Evolutionary conservation across 2,329 filamentous ascomycete species (phyloP).

Genomic region (Thielaviopsis punctulata): DNA sequence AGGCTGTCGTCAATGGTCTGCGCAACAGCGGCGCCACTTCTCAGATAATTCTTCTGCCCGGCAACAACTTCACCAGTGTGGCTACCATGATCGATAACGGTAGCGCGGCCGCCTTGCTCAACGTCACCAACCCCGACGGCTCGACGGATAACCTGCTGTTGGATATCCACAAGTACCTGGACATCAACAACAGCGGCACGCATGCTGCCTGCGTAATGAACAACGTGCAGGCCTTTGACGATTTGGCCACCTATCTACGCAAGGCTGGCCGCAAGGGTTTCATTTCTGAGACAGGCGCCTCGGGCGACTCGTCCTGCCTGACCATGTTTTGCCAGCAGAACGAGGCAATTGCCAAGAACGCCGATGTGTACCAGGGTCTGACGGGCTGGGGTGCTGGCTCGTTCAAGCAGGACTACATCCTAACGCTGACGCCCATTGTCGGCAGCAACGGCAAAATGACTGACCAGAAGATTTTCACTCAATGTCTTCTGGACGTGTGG

Average conservation of each 20-base stretch:
- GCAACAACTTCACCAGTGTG: slow-evolving; percentile 39
- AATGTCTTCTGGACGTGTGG: slow-evolving; percentile 15
- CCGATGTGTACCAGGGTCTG: slow-evolving; percentile 30
- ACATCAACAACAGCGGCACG: slow-evolving; percentile 38
- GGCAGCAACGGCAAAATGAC: slow-evolving; percentile 15
- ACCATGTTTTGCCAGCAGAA: slow-evolving; percentile 29
- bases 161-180: slow-evolving; percentile 45
- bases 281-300: slow-evolving; percentile 31
- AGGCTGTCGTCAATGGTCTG: slow-evolving; percentile 47
- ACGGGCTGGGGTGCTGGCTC: slow-evolving; percentile 30
- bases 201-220: slow-evolving; percentile 34
- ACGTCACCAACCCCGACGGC: slow-evolving; percentile 41
- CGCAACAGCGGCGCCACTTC: slow-evolving; percentile 42
- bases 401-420: slow-evolving; percentile 24
- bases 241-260: slow-evolving; percentile 29
- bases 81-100: slow-evolving; percentile 30
- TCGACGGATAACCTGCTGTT: slow-evolving; percentile 37
- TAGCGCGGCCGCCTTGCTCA: slow-evolving; percentile 32
- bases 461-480: slow-evolving; percentile 15
- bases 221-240: slow-evolving; percentile 31
- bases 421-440: slow-evolving; percentile 25
- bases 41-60: slow-evolving; percentile 48
- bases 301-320: slow-evolving; percentile 23
- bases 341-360: slow-evolving; percentile 27
- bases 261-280: slow-evolving; percentile 26